Conservation (phyloP, 495 filamentous ascomycete genomes). For the Xylaria castorea region DNA sequence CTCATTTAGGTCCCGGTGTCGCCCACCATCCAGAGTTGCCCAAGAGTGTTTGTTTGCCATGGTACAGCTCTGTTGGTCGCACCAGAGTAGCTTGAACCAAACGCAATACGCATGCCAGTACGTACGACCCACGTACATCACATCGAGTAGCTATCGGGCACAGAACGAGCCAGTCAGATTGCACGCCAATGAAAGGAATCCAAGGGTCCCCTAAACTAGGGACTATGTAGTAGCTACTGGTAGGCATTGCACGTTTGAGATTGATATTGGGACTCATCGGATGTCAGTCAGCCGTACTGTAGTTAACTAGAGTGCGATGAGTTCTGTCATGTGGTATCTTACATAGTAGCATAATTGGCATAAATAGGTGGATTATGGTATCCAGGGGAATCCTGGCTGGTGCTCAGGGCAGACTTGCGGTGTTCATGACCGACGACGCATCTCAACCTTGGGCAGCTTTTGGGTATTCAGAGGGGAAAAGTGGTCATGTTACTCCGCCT, state of each 20-base stretch:
- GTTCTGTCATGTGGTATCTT: neutral
- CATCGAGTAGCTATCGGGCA: no score
- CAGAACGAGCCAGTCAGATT: neutral
- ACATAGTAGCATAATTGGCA: neutral
- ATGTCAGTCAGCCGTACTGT: no score
- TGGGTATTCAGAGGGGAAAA: neutral
- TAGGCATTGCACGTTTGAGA: neutral
- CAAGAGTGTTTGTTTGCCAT: no score
- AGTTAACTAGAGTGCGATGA: no score
- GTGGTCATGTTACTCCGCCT: neutral
- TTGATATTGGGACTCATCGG: neutral
- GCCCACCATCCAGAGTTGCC: neutral
- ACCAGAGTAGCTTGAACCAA: neutral
- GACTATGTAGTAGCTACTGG: neutral
- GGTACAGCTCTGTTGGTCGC: neutral
- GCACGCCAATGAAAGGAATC: neutral
- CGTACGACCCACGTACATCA: no score
- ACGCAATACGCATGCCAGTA: neutral
- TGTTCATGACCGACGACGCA: neutral
- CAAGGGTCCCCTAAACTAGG: neutral
- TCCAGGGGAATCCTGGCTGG: conserved; percentile 6
- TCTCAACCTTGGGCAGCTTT: conserved; percentile 9
- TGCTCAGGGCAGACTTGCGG: neutral
- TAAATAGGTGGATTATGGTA: neutral
- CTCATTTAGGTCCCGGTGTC: neutral